Evolutionary conservation across 352 stramenopile species (phyloP), one percentile per base, ranked within the genome.

Genomic region (Pythium rhizo-oryzae): DNA sequence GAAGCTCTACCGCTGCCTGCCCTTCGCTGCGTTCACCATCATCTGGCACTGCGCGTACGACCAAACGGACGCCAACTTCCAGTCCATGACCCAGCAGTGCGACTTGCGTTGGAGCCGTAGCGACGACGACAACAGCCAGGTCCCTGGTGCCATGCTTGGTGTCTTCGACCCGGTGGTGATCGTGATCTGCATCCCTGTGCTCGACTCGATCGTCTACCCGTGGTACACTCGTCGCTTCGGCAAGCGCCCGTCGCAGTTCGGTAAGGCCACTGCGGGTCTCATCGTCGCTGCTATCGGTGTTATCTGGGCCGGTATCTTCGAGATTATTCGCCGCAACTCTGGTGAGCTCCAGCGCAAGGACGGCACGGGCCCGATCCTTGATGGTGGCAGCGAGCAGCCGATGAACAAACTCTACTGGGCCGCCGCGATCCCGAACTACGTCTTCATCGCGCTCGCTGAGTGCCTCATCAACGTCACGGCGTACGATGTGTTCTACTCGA

Each of bases 361-460:
- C 6, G 77, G 71, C 25, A 57, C 50, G 12, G 50, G 69, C 21
- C 65, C 67, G 7, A 84, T 88, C 19, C 66, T 76, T 6, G 77
- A 89, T 37, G 67, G 73, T 16, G 78, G 77, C 53, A 78, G 74
- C 39, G 65, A 70, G 0, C 59, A 87, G 37, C 78, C 77, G 11
- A 89, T 89, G 82, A 89, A 89, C 76, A 21, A 89, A 23, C 81
- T 91, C 8, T 78, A 71, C n/a, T 91, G 82, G 82, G 74, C 52
- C 1, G 71, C 70, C 0, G 80, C 78, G 11, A 75, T 88, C 46
- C 78, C 72, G 13, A 85, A 87, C 66, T 91, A 91, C 59, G 60
- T 89, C 1, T 80, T 91, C 56, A 77, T 89, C 30, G 82, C 59
- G 23, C 59, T 91, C 1, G 80, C 75, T 23, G 79, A 91, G 62